Percentiles rank a stretch among this genome's conserved stretches.
phyloP scores from a whole-genome alignment of 805 yeast genomes.

The Candida broadrunensis region DNA sequence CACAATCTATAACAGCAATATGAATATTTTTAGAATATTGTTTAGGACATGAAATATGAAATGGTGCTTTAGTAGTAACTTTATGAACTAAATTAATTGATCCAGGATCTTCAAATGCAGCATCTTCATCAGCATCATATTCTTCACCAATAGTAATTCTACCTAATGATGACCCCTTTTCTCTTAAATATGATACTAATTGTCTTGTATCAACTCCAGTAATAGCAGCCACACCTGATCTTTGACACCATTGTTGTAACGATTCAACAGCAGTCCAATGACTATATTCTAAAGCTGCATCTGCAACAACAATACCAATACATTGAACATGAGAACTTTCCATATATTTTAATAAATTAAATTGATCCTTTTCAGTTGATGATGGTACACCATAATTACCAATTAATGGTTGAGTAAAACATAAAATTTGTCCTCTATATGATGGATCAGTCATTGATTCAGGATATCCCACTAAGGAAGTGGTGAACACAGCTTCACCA shows the following conservation, averaged over 20 bases:
- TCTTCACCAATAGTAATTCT: conserved; percentile 87
- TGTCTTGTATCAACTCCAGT: conserved; percentile 98
- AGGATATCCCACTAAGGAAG: conserved; percentile 97
- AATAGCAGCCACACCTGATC: conserved; percentile 92
- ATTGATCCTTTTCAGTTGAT: conserved; percentile 74
- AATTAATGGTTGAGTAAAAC: conserved; percentile 94
- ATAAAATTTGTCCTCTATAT: conserved; percentile 93
- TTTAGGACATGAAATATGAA: conserved; percentile 70
- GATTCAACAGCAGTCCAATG: conserved; percentile 99
- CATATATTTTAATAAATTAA: conserved; percentile 80
- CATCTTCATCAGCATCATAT: conserved; percentile 88
- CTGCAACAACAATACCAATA: conserved; percentile 93
- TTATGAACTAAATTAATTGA: conserved; percentile 84
- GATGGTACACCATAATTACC: conserved; percentile 99
- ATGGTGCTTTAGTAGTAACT: conserved; percentile 94
- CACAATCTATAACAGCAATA: conserved; percentile 94
- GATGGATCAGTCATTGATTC: conserved; percentile 99
- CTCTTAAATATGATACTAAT: conserved; percentile 88
- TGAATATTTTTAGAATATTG: conserved; percentile 58
- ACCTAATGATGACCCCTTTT: conserved; percentile 92
- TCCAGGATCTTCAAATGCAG: conserved; percentile 89
- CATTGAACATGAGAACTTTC: conserved; percentile 92
- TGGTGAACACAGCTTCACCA: conserved; percentile 98
- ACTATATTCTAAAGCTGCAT: conserved; percentile 92
- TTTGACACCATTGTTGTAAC: conserved; percentile 90